Evolutionary conservation across 208 protist genomes (phyloP), one percentile per base, ranked within the genome.

Genomic region (Sergeia podlipaevii): DNA sequence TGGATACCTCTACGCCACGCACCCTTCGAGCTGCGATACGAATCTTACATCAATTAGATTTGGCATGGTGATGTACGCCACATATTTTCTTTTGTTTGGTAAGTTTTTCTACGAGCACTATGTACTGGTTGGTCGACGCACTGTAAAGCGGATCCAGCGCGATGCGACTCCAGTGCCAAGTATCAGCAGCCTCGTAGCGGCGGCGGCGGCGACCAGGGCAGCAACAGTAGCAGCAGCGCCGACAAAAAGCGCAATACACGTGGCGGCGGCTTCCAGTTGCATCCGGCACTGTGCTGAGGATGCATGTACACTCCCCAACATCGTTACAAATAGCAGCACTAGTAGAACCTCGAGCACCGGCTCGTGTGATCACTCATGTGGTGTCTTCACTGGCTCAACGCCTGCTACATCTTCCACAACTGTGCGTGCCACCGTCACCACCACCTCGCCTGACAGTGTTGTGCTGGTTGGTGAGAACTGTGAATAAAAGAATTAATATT

Each of bases 11-110:
- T 64, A 72, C 51, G 30, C 73, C 26, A 68, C 52, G 3, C 70
- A 70, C 57, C 53, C 57, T 17, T 3, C 8, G 15, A 65, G 62
- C 41, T 78, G 71, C 29, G 59, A 84, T 13, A 60, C 67, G n/a
- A 34, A 65, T 21, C 3, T 47, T 5, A 36, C 33, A 8, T 71
- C 71, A 57, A 44, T 51, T 26, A 10, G 23, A 21, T 48, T 70
- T 7, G 69, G 72, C 21, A 53, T 89, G 11, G 44, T 50, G 46
- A 94, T 94, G 87, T 94, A 91, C 66, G 49, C 60, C 18, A 70
- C 55, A 3, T 94, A 94, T 65, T 80, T 84, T 47, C 29, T 78
- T n/a, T 76, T 92, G 54, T 94, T 94, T 57, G 39, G 56, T 11
- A 63, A 74, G 30, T 68, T 92, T 46, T 85, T 88, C 44, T 26